Evolutionary conservation across 2,329 filamentous ascomycete species (phyloP).

Genomic region (Lomentospora prolificans): DNA sequence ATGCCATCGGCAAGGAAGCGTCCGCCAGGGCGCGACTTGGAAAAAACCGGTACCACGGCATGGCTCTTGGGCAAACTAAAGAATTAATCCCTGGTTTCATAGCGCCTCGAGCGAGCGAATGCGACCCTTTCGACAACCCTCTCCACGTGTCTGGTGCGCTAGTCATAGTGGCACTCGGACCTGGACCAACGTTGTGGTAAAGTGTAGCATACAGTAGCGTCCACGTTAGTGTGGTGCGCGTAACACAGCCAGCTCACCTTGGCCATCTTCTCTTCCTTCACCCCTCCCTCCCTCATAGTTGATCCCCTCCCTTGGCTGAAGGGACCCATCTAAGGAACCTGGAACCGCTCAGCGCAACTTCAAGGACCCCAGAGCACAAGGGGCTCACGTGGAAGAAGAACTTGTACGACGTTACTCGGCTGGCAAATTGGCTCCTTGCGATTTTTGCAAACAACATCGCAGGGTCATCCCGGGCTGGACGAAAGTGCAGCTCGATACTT

Average conservation of each 20-base stretch:
- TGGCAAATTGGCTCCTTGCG: too few relatives aligned
- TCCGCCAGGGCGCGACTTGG: neutral
- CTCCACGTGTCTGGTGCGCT: neutral
- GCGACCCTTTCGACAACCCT: conserved; percentile 1
- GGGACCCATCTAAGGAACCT: neutral
- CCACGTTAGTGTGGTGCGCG: neutral
- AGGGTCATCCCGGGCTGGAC: neutral
- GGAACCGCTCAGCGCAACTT: neutral
- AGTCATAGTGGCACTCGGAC: neutral
- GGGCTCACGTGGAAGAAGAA: neutral
- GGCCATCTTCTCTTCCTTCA: neutral
- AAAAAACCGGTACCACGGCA: conserved; percentile 1
- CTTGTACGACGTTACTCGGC: neutral
- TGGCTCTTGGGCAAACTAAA: neutral
- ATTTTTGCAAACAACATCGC: too few relatives aligned
- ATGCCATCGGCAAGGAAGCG: neutral
- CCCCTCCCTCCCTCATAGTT: neutral
- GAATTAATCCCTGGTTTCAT: neutral
- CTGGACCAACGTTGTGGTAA: neutral
- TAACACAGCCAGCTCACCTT: neutral
- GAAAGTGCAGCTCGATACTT: neutral
- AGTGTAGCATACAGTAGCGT: neutral
- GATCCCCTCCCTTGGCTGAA: neutral
- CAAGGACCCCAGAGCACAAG: neutral
- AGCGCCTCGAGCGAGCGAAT: neutral